Evolutionary conservation across 2,329 filamentous ascomycete genomes (phyloP).

Genomic region (Escovopsis sp.): DNA sequence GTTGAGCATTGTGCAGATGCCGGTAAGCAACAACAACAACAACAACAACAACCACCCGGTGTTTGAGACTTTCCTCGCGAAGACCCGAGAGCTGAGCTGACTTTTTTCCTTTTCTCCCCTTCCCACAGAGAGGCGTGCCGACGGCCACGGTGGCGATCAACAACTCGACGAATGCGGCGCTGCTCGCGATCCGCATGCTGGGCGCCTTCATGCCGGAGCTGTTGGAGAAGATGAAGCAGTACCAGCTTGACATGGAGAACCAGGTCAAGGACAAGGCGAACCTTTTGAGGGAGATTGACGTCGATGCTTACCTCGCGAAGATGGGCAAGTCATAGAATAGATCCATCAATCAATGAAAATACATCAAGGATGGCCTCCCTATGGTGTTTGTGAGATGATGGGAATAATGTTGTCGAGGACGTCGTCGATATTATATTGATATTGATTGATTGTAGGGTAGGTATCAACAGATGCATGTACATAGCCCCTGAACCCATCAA

Average conservation of each 20-base stretch:
- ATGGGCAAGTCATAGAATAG: constrained; percentile 15
- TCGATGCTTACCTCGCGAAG: constrained; percentile 35
- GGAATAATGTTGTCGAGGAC: too few species aligned
- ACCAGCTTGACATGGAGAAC: constrained; percentile 45
- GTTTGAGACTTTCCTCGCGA: neutral
- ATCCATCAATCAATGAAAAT: too few species aligned
- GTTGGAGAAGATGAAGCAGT: constrained; percentile 42
- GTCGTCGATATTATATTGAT: too few species aligned
- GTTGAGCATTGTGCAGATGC: constrained; percentile 66
- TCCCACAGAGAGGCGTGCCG: constrained; percentile 47
- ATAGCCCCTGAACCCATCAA: too few species aligned
- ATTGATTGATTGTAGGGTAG: too few species aligned
- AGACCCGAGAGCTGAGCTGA: constrained; percentile 10
- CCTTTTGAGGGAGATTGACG: constrained; percentile 40
- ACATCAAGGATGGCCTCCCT: too few species aligned
- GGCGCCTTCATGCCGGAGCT: constrained; percentile 42
- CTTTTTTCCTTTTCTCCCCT: constrained; percentile 17
- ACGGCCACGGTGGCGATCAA: constrained; percentile 67
- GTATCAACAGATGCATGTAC: too few species aligned
- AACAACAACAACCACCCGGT: too few species aligned
- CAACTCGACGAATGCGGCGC: constrained; percentile 63
- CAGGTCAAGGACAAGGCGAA: constrained; percentile 51
- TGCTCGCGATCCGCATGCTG: constrained; percentile 56
- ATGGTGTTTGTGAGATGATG: too few species aligned
- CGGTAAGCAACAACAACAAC: constrained; percentile 27